phyloP scores from a whole-genome alignment of 2,329 filamentous ascomycete species.

The Aspergillus texensis region DNA sequence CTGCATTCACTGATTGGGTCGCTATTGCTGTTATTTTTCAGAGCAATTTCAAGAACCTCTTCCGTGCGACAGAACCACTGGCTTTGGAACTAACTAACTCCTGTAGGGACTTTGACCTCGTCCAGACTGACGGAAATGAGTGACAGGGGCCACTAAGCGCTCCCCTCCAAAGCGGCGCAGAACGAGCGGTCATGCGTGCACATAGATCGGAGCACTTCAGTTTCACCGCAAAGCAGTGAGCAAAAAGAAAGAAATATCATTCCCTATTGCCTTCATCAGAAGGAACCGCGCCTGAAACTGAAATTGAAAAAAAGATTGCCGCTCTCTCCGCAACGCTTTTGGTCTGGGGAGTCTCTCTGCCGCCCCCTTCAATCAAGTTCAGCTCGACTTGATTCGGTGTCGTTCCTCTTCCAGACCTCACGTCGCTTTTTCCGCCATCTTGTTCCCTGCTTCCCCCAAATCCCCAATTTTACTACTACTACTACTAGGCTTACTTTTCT shows the following conservation, averaged over 20 bases:
- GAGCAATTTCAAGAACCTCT: not conserved
- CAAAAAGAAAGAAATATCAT: constrained; percentile 16
- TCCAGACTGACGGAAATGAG: constrained; percentile 7
- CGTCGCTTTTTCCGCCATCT: not conserved
- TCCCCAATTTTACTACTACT: not conserved
- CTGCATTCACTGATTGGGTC: not conserved
- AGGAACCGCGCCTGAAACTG: constrained; percentile 5
- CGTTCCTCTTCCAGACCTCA: constrained; percentile 6
- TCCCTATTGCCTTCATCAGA: constrained; percentile 5
- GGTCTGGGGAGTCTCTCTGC: constrained; percentile 9
- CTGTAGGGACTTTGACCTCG: constrained; percentile 6
- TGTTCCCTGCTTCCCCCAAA: not conserved
- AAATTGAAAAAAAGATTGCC: not conserved
- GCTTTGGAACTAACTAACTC: constrained; percentile 1
- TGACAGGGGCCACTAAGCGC: constrained; percentile 22
- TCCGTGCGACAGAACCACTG: constrained; percentile 8
- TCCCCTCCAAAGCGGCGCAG: constrained; percentile 28
- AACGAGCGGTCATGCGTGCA: constrained; percentile 36
- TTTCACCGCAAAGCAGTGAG: constrained; percentile 25
- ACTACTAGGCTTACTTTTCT: not conserved
- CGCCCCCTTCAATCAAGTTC: constrained; percentile 5
- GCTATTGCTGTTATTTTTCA: not conserved
- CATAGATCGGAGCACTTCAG: constrained; percentile 28
- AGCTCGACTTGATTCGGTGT: constrained; percentile 8
- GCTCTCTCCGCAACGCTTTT: not conserved